Evolutionary conservation across 768 basidiomycete species (phyloP).

Genomic region (Mycena capillaripes): DNA sequence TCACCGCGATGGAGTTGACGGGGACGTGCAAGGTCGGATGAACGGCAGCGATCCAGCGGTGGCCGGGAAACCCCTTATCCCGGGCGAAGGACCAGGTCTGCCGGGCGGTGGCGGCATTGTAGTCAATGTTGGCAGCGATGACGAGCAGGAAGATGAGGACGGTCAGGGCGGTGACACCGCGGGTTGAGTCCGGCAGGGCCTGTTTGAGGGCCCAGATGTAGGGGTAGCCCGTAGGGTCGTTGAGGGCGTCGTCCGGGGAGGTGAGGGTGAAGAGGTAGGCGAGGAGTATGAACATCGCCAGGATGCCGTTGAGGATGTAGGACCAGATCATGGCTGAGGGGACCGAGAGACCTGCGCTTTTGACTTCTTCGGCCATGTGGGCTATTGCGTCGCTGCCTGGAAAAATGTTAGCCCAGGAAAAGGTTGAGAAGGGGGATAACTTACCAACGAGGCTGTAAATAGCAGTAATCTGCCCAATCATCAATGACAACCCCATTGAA

Average conservation of each 20-base stretch:
- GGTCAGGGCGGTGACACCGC: conserved; percentile 25
- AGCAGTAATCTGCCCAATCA: conserved; percentile 29
- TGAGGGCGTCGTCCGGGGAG: conserved; percentile 29
- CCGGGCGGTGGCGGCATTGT: conserved; percentile 27
- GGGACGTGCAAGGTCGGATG: conserved; percentile 28
- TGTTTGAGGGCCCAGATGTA: conserved; percentile 28
- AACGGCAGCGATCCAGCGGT: conserved; percentile 27
- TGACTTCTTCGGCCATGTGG: conserved; percentile 29
- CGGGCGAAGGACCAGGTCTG: conserved; percentile 30
- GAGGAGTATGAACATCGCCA: conserved; percentile 27
- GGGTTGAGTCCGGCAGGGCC: conserved; percentile 28
- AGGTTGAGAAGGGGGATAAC: conserved; percentile 24
- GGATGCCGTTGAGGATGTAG: conserved; percentile 29
- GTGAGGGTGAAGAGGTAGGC: conserved; percentile 29
- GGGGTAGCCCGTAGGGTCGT: conserved; percentile 28
- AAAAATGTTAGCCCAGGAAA: conserved; percentile 25
- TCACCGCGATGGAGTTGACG: conserved; percentile 25
- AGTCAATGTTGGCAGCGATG: conserved; percentile 30
- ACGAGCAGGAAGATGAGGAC: conserved; percentile 25
- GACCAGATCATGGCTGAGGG: conserved; percentile 29
- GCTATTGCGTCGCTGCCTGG: conserved; percentile 28
- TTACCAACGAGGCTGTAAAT: conserved; percentile 28
- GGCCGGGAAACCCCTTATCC: conserved; percentile 26
- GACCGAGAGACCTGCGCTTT: conserved; percentile 29
- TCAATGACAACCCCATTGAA: conserved; percentile 28